Base-by-base conservation (phyloP, 75 land plant species). In the Ceratopteris richardii region DNA sequence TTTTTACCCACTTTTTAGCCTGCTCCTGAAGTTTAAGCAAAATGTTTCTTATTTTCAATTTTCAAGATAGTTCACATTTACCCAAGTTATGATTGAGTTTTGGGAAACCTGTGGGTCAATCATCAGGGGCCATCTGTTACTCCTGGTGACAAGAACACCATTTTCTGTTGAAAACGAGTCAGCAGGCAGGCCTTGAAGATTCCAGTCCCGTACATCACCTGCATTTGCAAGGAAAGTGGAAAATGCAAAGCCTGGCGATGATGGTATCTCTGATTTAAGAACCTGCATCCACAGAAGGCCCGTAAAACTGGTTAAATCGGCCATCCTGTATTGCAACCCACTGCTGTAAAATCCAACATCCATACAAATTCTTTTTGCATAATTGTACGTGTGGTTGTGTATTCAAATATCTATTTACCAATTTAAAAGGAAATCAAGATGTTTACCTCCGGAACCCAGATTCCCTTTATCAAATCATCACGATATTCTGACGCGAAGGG, bases 81-180 rank as follows among this genome's bases (percentile, higher is more conserved):
- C 3, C 9, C 7, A 33, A 33, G 9, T 33, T 3, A 33, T 33
- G 37, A 33, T 33, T 4, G 37, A 33, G 37, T 33, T 2, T 43
- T 25, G 24, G 18, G 5, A 17, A 30, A 61, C 71, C 57, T 69
- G 71, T 42, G 71, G 71, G 41, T 69, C 71, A 28, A 69, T 61
- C 71, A 69, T 69, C 17, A 69, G 64, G 27, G 71, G 71, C 71
- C 71, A 69, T 33, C 71, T 47, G 29, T 61, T 69, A 51, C 71
- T 69, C 20, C 71, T 56, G 17, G 60, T 69, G 2, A 69, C 71
- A 4, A 61, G 20, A 1, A 69, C 71, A 14, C 71, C 71, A 43
- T 69, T 69, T 54, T 69, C 71, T 53, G 64, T 61, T 23, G 65
- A 69, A 54, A 69, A 69, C 18, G 71, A 63, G 54, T 69, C 71